Conservation (phyloP, 192 early-diverging fungal genomes). For the Mortierella alpina region DNA sequence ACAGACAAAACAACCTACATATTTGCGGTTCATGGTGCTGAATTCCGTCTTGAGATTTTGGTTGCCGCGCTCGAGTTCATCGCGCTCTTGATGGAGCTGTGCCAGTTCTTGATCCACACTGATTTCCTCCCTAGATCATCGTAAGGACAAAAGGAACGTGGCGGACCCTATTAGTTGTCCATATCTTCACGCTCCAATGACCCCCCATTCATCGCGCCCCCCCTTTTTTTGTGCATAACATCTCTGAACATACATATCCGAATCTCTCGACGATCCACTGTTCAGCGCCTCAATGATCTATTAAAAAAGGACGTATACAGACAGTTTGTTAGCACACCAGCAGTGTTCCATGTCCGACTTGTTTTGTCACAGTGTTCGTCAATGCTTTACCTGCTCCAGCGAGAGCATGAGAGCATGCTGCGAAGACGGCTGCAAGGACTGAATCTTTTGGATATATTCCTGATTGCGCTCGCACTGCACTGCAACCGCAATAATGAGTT, state of each 20-base stretch:
- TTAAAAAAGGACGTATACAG: background rate
- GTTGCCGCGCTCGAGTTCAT: conserved; percentile 50
- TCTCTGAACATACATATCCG: conserved; percentile 25
- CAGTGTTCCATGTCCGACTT: background rate
- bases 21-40: conserved; percentile 46
- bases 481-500: conserved; percentile 85
- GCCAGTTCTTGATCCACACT: conserved; percentile 42
- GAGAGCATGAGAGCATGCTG: conserved; percentile 93
- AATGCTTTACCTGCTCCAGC: conserved; percentile 78
- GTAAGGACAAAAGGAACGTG: background rate
- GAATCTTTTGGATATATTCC: conserved; percentile 86
- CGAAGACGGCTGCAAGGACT: conserved; percentile 71
- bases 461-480: conserved; percentile 91
- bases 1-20: conserved; percentile 25
- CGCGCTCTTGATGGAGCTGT: conserved; percentile 31
- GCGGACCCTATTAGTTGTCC: background rate
- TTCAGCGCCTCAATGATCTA: conserved; percentile 41
- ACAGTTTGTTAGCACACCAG: background rate
- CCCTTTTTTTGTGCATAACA: background rate
- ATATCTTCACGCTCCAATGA: background rate
- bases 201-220: background rate
- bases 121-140: conserved; percentile 35
- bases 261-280: conserved; percentile 31
- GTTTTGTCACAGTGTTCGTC: background rate
- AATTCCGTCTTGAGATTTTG: conserved; percentile 36